Evolutionary conservation across 139 green algal species (phyloP).

Genomic region (Gonium pectorale): DNA sequence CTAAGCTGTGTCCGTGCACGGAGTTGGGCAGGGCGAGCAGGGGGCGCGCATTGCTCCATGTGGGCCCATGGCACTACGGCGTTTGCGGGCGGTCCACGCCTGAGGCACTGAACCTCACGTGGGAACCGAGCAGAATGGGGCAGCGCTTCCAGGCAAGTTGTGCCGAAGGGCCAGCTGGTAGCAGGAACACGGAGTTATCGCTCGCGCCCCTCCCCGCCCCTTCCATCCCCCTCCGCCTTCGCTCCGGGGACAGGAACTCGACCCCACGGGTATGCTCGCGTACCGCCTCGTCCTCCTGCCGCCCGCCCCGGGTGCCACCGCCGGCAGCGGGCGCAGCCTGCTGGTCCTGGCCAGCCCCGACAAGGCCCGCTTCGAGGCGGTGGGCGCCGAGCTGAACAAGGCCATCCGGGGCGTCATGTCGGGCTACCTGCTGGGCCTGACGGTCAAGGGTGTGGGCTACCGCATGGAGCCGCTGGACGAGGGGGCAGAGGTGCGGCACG

Average conservation of each 20-base stretch:
- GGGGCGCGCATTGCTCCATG: no score
- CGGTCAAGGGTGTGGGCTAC: slow-evolving; percentile 73
- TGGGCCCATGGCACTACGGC: no score
- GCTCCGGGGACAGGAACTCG: slow-evolving; percentile 59
- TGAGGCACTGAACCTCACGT: no score
- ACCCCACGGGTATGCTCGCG: slow-evolving; percentile 63
- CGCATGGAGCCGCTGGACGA: slow-evolving; percentile 57
- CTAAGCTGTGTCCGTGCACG: no score
- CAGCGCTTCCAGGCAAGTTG: no score
- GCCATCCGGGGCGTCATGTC: slow-evolving; percentile 61
- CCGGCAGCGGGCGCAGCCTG: slow-evolving; percentile 13
- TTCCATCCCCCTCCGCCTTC: neutral
- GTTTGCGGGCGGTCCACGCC: no score
- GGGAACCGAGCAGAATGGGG: no score
- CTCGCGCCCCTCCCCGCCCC: neutral
- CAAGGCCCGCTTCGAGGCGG: slow-evolving; percentile 47
- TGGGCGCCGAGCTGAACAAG: slow-evolving; percentile 45
- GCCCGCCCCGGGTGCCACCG: neutral
- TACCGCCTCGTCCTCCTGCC: slow-evolving; percentile 24
- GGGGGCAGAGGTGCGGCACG: neutral
- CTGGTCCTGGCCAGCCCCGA: slow-evolving; percentile 58
- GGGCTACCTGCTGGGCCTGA: slow-evolving; percentile 68
- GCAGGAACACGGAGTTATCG: no score
- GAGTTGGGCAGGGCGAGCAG: no score
- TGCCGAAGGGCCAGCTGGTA: no score